Percentiles rank a stretch among this genome's conserved stretches.
These are phyloP conservation scores for Zelonia costaricensis DNA, from an alignment of 208 protist species.

Conservation along the genomic window DNA sequence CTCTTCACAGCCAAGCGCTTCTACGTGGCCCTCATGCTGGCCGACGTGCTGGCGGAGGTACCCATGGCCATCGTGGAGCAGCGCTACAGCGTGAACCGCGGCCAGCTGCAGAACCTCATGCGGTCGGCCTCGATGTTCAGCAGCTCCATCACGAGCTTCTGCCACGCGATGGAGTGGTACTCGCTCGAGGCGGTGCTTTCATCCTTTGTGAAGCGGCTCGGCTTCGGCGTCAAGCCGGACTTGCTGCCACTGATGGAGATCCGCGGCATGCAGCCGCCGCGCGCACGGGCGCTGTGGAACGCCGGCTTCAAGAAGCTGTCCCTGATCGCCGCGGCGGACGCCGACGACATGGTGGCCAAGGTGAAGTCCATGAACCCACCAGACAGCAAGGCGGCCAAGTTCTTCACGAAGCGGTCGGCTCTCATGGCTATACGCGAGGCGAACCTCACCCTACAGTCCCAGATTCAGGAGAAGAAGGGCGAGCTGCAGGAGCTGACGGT, in stretches of 20 bases:
- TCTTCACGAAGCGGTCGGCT: constrained; percentile 70
- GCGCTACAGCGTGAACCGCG: constrained; percentile 76
- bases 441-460: constrained; percentile 49
- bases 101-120: constrained; percentile 86
- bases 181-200: constrained; percentile 84
- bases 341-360: constrained; percentile 58
- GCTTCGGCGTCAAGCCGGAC: constrained; percentile 89
- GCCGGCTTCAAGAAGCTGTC: constrained; percentile 68
- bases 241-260: constrained; percentile 93
- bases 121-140: constrained; percentile 84
- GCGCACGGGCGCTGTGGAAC: constrained; percentile 83
- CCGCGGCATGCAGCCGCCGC: constrained; percentile 59
- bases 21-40: constrained; percentile 88
- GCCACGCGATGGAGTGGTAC: constrained; percentile 89
- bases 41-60: constrained; percentile 83
- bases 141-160: constrained; percentile 88
- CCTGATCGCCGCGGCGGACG: constrained; percentile 50
- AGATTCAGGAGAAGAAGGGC: constrained; percentile 72
- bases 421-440: constrained; percentile 61
- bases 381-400: constrained; percentile 67
- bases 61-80: constrained; percentile 66
- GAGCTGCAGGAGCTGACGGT: constrained; percentile 64
- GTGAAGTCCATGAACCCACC: constrained; percentile 59
- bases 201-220: constrained; percentile 85
- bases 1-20: constrained; percentile 86